Evolutionary conservation across 805 yeast species (phyloP).

Genomic region (Scheffersomyces spartinae): DNA sequence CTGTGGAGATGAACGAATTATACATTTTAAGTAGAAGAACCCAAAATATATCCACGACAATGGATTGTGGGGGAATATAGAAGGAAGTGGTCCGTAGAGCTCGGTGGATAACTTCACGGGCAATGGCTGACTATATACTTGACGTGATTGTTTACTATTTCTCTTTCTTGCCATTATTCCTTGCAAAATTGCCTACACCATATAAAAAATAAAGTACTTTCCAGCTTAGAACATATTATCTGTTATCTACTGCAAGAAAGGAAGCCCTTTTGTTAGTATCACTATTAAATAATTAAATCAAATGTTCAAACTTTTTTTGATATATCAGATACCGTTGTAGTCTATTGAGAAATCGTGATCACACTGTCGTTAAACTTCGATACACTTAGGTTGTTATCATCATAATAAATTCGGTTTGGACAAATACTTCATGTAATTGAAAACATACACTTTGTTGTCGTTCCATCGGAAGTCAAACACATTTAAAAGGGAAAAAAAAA

Average conservation of each 20-base stretch:
- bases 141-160: conserved; percentile 15
- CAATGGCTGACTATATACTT: conserved; percentile 36
- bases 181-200: too few species aligned
- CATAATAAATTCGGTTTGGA: too few species aligned
- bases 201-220: too few species aligned
- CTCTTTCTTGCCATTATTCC: conserved; percentile 21
- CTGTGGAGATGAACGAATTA: conserved; percentile 16
- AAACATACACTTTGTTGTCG: too few species aligned
- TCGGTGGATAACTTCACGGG: conserved; percentile 38
- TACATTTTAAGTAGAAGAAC: conserved; percentile 16
- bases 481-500: too few species aligned
- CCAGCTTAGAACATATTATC: too few species aligned
- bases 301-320: conserved; percentile 3
- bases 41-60: conserved; percentile 45
- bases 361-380: conserved; percentile 39
- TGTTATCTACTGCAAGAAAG: too few species aligned
- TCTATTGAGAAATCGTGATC: conserved; percentile 74
- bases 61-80: conserved; percentile 53
- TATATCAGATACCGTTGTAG: conserved; percentile 94
- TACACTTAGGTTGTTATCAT: conserved; percentile 10
- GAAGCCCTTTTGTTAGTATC: too few species aligned
- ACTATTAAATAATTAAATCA: too few species aligned
- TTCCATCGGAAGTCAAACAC: too few species aligned
- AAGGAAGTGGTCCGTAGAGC: conserved; percentile 35
- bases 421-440: too few species aligned